Conservation (phyloP, 2,329 filamentous ascomycete species). For the Ceratocystis smalleyi region DNA sequence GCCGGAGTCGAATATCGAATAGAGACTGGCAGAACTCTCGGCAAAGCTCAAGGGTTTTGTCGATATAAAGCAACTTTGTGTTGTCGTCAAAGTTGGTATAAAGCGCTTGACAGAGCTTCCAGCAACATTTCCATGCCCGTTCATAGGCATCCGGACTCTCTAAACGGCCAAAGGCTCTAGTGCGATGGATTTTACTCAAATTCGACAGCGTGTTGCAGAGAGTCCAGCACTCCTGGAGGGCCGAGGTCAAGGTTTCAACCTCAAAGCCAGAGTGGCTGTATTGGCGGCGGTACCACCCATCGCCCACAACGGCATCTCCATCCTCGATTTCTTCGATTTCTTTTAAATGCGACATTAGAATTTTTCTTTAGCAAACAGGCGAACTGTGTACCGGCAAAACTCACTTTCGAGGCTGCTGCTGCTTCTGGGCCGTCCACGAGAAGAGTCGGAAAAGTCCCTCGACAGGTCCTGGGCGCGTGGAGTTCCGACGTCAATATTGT, state of each 20-base stretch:
- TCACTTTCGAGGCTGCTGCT: slow-evolving; percentile 65
- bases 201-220: slow-evolving; percentile 80
- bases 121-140: slow-evolving; percentile 84
- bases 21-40: slow-evolving; percentile 83
- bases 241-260: slow-evolving; percentile 52
- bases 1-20: slow-evolving; percentile 68
- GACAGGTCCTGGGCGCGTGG: slow-evolving; percentile 64
- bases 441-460: slow-evolving; percentile 51
- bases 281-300: background rate
- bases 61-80: slow-evolving; percentile 47
- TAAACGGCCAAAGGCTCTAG: slow-evolving; percentile 61
- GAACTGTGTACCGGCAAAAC: background rate
- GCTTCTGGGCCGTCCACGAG: slow-evolving; percentile 46
- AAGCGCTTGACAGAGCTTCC: slow-evolving; percentile 78
- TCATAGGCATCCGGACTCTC: slow-evolving; percentile 65
- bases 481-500: slow-evolving; percentile 54
- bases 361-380: background rate
- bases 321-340: slow-evolving; percentile 37
- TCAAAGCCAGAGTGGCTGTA: slow-evolving; percentile 35
- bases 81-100: slow-evolving; percentile 68
- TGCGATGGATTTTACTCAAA: slow-evolving; percentile 68
- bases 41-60: slow-evolving; percentile 66
- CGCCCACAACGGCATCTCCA: slow-evolving; percentile 34
- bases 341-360: background rate
- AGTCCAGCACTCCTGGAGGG: slow-evolving; percentile 81